A percentile compares a stretch with the other conserved stretches of the same genome.
Conservation (phyloP, 2,329 filamentous ascomycete species). For the Colletotrichum scovillei region DNA sequence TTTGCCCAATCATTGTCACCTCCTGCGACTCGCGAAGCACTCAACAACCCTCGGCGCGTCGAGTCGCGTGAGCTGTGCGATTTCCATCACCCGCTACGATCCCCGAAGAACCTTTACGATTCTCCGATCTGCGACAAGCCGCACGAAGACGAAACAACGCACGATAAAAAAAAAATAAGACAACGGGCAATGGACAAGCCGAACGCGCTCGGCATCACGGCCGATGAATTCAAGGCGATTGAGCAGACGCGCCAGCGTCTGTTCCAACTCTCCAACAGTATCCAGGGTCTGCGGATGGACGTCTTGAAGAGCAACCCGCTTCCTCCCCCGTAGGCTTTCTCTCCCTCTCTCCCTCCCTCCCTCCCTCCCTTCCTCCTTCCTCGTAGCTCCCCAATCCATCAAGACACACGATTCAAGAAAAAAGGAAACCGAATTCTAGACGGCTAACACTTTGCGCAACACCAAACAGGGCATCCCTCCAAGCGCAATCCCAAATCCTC, state of each 20-base stretch:
- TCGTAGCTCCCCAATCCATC: background rate
- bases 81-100: background rate
- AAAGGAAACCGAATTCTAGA: too few species aligned
- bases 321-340: constrained; percentile 69
- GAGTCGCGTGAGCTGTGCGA: background rate
- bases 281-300: constrained; percentile 71
- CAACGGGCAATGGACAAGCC: constrained; percentile 25
- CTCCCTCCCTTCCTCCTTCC: background rate
- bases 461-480: constrained; percentile 71
- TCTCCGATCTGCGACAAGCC: too few species aligned
- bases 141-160: background rate
- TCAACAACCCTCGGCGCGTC: background rate
- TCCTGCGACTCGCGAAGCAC: background rate
- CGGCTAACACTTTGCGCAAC: too few species aligned
- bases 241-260: constrained; percentile 78
- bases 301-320: constrained; percentile 73
- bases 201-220: constrained; percentile 57
- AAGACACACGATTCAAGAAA: too few species aligned
- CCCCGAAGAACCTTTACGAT: background rate
- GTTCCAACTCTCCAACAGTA: constrained; percentile 74
- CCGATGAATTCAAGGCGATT: constrained; percentile 74
- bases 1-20: too few species aligned
- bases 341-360: background rate
- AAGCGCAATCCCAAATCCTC: constrained; percentile 78
- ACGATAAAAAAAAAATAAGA: too few species aligned